phyloP scores from a whole-genome alignment of 2,329 filamentous ascomycete genomes.

The Blumeria hordei region DNA sequence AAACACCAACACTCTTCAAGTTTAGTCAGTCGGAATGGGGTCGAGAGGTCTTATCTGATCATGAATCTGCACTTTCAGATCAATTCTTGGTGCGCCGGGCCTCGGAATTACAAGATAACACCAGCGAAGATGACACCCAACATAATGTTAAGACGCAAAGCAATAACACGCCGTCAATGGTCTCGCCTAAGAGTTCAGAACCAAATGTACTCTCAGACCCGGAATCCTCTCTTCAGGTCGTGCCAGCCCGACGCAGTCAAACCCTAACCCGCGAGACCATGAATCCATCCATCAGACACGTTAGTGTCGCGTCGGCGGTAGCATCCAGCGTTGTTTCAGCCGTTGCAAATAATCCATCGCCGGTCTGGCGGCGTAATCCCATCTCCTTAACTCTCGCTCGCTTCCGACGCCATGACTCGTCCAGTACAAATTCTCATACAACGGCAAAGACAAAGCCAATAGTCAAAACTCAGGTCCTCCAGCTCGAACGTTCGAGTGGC shows the following conservation, averaged over 20 bases:
- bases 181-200: too few species aligned
- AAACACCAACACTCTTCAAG: slow-evolving; percentile 10
- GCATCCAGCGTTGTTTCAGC: slow-evolving; percentile 7
- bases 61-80: slow-evolving; percentile 3
- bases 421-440: background rate
- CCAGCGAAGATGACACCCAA: too few species aligned
- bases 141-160: too few species aligned
- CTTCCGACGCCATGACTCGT: slow-evolving; percentile 3
- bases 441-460: background rate
- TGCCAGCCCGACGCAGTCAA: too few species aligned
- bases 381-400: slow-evolving; percentile 2
- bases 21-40: slow-evolving; percentile 10
- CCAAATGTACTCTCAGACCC: too few species aligned
- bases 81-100: background rate
- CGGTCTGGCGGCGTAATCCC: slow-evolving; percentile 3
- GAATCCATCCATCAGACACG: too few species aligned
- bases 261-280: too few species aligned
- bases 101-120: too few species aligned
- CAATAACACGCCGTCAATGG: too few species aligned
- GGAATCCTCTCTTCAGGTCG: too few species aligned
- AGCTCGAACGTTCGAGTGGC: background rate
- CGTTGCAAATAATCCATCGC: slow-evolving; percentile 1
- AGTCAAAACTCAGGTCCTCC: background rate
- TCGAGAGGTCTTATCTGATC: slow-evolving; percentile 10
- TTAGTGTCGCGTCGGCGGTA: too few species aligned